Base-by-base conservation (phyloP, 1,139 yeast species). In the Ogataea hybrid region DNA sequence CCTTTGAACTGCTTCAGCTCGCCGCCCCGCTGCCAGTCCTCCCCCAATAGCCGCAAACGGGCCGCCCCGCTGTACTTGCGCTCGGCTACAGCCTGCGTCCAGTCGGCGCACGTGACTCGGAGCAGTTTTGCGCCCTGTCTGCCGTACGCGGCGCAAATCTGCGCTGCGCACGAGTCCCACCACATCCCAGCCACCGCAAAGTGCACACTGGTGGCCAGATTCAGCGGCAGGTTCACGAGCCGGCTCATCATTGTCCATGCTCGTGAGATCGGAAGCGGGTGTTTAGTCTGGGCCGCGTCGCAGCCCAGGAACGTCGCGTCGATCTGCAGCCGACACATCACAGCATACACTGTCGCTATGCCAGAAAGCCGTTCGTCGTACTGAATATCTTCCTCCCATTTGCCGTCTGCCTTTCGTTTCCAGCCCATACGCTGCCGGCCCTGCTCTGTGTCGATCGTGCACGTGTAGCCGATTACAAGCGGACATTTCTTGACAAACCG, bases 401-500 rank as follows among this genome's bases (percentile, higher is more conserved):
- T 79, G 5, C 63, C 67, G 30, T 74, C 85, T 3, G 67, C 67
- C 36, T 67, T 69, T 36, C 86, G 70, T 51, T 77, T 81, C 89
- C 95, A 92, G 1, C 97, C 98, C 96, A 92, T 88, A 35, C 83
- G 70, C 9, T 63, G 51, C 42, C 96, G 70, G 5, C 96, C 97
- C 53, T 84, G 84, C 53, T 83, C 96, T 0, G 96, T 85, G 43
- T 83, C 88, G 25, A 84, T 77, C 1, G 73, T 49, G 55, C 94
- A 81, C 1, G 85, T 70, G 60, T 73, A 89, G 0, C 98, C 98
- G 35, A 94, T 81, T 17, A 90, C 75, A 45, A 76, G 77, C 0
- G 98, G 97, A 56, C 98, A 92, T 57, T 90, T 88, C 59, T 90
- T 90, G 28, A 88, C 84, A 56, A 92, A 77, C 51, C 97, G 73